Conservation (phyloP, 768 basidiomycete species). For the Auricularia heimuer region DNA sequence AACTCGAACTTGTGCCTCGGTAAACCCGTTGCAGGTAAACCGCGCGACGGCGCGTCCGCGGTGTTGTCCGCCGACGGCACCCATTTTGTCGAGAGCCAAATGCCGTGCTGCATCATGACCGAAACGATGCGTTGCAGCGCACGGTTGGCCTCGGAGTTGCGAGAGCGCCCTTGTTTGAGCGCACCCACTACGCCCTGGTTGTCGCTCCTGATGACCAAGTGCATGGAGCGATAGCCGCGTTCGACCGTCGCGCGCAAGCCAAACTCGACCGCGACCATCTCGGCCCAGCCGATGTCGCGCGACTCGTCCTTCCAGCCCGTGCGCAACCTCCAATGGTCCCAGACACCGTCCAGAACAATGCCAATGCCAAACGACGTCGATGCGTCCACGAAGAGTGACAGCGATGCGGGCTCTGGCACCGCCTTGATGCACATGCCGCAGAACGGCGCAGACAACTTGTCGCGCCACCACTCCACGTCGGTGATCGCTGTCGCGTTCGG, state of each 20-base stretch:
- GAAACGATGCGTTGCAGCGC: background rate
- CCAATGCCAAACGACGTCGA: background rate
- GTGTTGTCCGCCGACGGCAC: background rate
- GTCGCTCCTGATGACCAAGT: background rate
- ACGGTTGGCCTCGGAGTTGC: background rate
- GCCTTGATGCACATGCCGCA: background rate
- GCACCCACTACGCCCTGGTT: background rate
- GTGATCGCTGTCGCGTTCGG: background rate
- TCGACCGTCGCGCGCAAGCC: background rate
- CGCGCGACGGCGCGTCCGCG: background rate
- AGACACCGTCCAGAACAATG: background rate
- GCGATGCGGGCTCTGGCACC: background rate
- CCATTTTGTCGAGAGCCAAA: background rate
- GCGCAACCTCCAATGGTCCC: background rate
- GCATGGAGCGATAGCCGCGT: background rate
- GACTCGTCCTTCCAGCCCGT: background rate
- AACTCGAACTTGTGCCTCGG: background rate
- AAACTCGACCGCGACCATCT: background rate
- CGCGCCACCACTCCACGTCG: background rate
- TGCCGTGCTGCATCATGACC: constrained; percentile 1
- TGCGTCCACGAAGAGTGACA: background rate
- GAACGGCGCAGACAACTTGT: background rate
- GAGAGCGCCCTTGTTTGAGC: background rate
- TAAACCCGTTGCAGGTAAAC: background rate
- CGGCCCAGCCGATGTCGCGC: background rate